Evolutionary conservation across 805 yeast genomes (phyloP), one percentile per base, ranked within the genome.

Genomic region (Starmerella cellae): DNA sequence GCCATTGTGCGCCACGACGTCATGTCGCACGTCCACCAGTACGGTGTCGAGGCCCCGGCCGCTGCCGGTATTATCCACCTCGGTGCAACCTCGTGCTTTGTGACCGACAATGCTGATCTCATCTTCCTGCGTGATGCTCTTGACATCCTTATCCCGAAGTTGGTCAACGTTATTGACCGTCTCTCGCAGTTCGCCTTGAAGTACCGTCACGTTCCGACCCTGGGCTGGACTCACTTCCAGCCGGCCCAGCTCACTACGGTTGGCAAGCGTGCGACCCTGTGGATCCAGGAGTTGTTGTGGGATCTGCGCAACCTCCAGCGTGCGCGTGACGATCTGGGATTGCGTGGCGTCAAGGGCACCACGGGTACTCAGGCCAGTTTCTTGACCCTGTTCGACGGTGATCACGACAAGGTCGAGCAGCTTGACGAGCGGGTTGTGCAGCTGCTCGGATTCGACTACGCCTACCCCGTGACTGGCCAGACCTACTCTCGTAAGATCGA

Each of bases 221-320:
- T 91, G 52, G 98, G 98, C 28, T 91, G 97, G 97, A 91, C 98
- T 44, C 98, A 91, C 66, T 91, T 91, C 76, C 98, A 91, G 70
- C 98, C 98, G 14, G 98, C 98, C 41, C 98, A 91, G 69, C 75
- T 91, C 62, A 88, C 97, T 53, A 91, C 98, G 27, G 94, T 91
- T 50, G 98, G 98, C 63, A 91, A 91, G 71, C 80, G 98, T 67
- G 93, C 94, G 43, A 85, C 96, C 35, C 70, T 91, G 59, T 91
- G 98, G 98, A 70, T 91, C 55, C 98, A 91, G 71, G 98, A 91
- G 65, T 70, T 91, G 56, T 71, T 91, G 57, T 91, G 97, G 98
- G 98, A 91, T 66, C 74, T 91, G 64, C 77, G 98, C 68, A 91
- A 91, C 68, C 74, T 91, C 69, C 79, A 73, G 53, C 80, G 98